Base-by-base conservation (phyloP, 257 asterid species). In the Osmanthus fragrans region DNA sequence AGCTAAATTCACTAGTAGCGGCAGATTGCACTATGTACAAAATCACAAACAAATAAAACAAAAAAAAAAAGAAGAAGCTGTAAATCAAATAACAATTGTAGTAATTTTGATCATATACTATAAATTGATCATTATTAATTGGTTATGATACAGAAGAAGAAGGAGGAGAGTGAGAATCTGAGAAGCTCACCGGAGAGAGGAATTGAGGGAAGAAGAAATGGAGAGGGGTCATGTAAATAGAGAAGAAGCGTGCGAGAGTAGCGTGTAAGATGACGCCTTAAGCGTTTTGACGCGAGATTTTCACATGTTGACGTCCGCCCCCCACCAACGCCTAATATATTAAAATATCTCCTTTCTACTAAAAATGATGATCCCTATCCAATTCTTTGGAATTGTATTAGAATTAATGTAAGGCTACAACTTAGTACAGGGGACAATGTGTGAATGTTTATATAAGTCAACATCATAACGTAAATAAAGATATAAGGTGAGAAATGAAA, bases 231-330 rank as follows among this genome's bases (percentile, higher is more conserved):
- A 42, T 12, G 36, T 74, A 79, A 23, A 76, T 39, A 74, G 83
- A 29, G 73, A 65, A 42, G 81, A 54, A 63, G 96, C 86, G 92
- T 84, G 93, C 74, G 98, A 76, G 71, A 47, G 80, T 79, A 80
- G 98, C 98, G 98, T 94, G 97, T 15, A 66, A 80, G 91, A 40
- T 82, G 76, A 86, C 72, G 88, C 78, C 73, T 42, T 69, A 70
- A 83, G 89, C 84, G 85, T 79, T 79, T 65, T 80, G 85, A 70
- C 94, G 77, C 80, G 92, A 87, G 98, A 73, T 71, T 69, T 19
- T 76, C 92, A 82, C 89, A 81, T 32, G 97, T 81, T 84, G 72
- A 42, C 88, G 78, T 85, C 82, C 76, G 86, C 81, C 79, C 25
- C 45, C 70, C 83, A 77, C 37, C 49, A 0, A 40, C 49, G 2